A percentile compares a stretch with the other conserved stretches of the same genome.
Evolutionary conservation across 345 rosid genomes (phyloP).

Genomic region (Ceriops tagal): DNA sequence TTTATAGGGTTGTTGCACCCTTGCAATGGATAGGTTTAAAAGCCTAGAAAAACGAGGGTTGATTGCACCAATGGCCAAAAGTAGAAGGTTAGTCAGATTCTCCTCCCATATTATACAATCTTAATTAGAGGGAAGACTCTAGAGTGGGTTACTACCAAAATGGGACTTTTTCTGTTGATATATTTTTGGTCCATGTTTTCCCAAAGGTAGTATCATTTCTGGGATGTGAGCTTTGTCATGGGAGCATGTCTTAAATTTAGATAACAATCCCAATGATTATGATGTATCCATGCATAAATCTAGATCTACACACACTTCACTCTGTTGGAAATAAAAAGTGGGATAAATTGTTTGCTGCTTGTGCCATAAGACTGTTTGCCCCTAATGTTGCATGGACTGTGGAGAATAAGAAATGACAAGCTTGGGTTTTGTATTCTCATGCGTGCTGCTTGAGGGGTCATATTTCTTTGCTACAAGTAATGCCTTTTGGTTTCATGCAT

Average conservation of each 20-base stretch:
- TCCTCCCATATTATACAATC: background rate
- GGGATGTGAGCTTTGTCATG: too few relatives aligned
- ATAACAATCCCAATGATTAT: too few relatives aligned
- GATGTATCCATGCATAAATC: too few relatives aligned
- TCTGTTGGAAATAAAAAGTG: too few relatives aligned
- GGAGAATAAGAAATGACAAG: background rate
- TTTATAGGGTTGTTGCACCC: constrained; percentile 76
- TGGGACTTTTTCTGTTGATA: background rate
- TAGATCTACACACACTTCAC: too few relatives aligned
- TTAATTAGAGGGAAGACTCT: background rate
- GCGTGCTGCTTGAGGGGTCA: background rate
- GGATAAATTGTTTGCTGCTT: background rate
- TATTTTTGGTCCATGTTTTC: background rate
- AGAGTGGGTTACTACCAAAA: background rate
- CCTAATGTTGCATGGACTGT: background rate
- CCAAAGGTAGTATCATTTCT: too few relatives aligned
- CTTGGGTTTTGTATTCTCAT: background rate
- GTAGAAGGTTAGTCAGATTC: constrained; percentile 48
- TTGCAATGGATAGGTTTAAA: constrained; percentile 80
- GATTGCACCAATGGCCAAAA: constrained; percentile 54
- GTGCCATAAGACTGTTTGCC: background rate
- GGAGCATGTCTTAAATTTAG: too few relatives aligned
- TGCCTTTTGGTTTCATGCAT: background rate
- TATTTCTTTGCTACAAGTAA: background rate
- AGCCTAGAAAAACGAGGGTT: constrained; percentile 91